Evolutionary conservation across 306 rosid genomes (phyloP), one percentile per base, ranked within the genome.

Genomic region (Hippophae tibetana): DNA sequence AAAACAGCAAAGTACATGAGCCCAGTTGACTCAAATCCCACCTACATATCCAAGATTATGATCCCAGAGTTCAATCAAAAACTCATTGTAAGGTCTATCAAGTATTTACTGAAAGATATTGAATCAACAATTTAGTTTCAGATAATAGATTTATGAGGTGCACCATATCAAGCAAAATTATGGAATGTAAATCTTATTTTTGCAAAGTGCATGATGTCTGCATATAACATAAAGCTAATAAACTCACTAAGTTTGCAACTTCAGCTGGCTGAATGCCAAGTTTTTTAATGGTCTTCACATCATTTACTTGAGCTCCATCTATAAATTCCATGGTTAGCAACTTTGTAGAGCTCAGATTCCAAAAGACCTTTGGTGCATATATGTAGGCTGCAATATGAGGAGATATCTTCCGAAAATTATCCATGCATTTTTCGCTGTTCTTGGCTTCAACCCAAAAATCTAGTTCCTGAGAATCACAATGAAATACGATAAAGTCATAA

Each of bases 311-410:
- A 53, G 80, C 93, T 56, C 98, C 96, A 47, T 92, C 96, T 52
- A 92, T 88, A 71, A 66, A 92, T 78, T 92, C 98, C 98, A 92
- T 92, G 43, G 96, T 92, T 63, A 92, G 81, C 69, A 92, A 75
- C 81, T 85, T 92, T 59, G 95, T 78, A 69, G 96, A 79, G 62
- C 96, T 87, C 50, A 92, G 68, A 61, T 60, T 80, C 98, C 96
- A 92, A 76, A 76, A 70, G 47, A 92, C 96, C 74, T 73, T 83
- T 11, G 96, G 98, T 41, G 89, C 95, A 80, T 92, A 87, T 61
- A 92, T 74, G 71, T 74, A 85, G 60, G 74, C 77, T 25, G 96
- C 95, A 71, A 92, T 71, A 74, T 86, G 89, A 74, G 98, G 98
- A 76, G 98, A 92, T 67, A 78, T 62, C 78, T 73, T 92, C 52